Evolutionary conservation across 441 rosid species (phyloP).

Genomic region (Codiaeum variegatum): DNA sequence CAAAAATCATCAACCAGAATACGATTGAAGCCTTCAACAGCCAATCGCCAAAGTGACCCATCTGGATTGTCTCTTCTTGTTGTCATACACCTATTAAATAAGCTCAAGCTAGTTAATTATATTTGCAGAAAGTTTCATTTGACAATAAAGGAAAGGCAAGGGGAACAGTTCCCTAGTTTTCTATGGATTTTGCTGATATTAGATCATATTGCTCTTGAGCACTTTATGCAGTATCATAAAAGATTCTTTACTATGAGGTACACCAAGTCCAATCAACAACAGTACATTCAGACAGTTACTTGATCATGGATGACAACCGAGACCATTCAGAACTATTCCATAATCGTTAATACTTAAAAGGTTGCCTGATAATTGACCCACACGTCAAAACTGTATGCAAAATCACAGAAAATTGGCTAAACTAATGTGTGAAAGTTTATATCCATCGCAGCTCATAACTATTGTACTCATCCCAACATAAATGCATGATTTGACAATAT

Average conservation of each 20-base stretch:
- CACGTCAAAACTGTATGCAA: not conserved
- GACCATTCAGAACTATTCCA: not conserved
- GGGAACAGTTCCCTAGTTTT: not conserved
- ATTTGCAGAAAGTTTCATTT: conserved; percentile 1
- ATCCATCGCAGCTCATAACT: not conserved
- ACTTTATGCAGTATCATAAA: not conserved
- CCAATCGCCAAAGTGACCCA: conserved; percentile 90
- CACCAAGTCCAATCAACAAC: conserved; percentile 2
- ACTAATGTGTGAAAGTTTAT: not conserved
- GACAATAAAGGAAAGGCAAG: not conserved
- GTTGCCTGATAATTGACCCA: not conserved
- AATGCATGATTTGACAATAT: conserved; percentile 3
- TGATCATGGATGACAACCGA: not conserved
- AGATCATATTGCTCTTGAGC: not conserved
- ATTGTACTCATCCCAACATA: conserved; percentile 2
- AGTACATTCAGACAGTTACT: conserved; percentile 1
- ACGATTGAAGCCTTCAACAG: conserved; percentile 85
- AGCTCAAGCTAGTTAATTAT: conserved; percentile 22
- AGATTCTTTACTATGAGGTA: not conserved
- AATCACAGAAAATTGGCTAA: not conserved
- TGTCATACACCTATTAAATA: conserved; percentile 73
- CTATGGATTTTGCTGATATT: not conserved
- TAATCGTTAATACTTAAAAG: not conserved
- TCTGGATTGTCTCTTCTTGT: conserved; percentile 95
- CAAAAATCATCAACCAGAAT: conserved; percentile 67